Evolutionary conservation across 805 yeast genomes (phyloP).

Genomic region (Ogataea thermomethanolica): DNA sequence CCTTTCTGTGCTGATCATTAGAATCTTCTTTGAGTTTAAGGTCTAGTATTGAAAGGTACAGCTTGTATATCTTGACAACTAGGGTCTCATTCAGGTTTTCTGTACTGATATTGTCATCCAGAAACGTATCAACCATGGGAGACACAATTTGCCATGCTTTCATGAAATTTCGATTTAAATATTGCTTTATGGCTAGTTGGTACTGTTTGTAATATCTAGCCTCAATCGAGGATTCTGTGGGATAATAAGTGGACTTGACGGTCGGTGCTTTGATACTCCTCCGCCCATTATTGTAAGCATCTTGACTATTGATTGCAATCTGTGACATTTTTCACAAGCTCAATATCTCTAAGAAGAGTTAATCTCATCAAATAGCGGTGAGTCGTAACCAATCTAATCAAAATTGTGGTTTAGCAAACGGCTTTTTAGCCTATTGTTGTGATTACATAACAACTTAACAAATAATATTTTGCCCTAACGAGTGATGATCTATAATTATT

Average conservation of each 20-base stretch:
- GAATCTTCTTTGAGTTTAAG: conserved; percentile 24
- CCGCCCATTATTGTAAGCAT: not conserved
- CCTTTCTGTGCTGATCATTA: not conserved
- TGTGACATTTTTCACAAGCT: conserved; percentile 1
- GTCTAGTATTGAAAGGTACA: conserved; percentile 31
- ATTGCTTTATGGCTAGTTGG: conserved; percentile 41
- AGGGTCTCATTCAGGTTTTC: conserved; percentile 13
- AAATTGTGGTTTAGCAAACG: no score
- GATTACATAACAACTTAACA: no score
- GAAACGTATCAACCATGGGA: conserved; percentile 21
- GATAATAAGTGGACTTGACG: not conserved
- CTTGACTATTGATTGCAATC: not conserved
- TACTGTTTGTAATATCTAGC: conserved; percentile 26
- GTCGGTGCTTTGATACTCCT: no score
- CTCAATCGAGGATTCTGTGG: conserved; percentile 15
- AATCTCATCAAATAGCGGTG: no score
- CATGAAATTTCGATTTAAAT: conserved; percentile 34
- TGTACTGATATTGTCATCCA: not conserved
- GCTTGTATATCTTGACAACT: conserved; percentile 22
- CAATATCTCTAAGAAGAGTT: no score
- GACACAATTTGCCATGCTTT: conserved; percentile 26
- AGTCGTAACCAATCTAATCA: no score
- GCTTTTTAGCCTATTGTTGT: no score
- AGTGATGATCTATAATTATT: no score
- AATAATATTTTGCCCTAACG: no score